Base-by-base conservation (phyloP, 768 basidiomycete species). In the Kwoniella dejecticola region DNA sequence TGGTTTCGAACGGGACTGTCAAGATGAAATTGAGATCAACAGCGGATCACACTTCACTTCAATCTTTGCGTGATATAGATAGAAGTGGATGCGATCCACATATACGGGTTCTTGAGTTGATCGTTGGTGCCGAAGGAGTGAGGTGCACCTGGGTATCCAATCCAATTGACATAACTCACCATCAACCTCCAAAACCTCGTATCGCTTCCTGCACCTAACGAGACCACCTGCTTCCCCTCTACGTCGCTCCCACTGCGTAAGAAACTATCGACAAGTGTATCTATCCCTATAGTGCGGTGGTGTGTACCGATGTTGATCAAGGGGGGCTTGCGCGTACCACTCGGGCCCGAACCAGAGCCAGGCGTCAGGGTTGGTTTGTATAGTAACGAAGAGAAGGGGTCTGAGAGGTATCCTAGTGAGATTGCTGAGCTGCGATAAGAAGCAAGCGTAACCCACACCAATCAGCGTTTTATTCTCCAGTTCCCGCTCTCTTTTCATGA, bases 231-330 rank as follows among this genome's bases (percentile, higher is more conserved):
- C 26, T 26, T 48, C 5, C 23, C 7, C 21, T 33, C 36, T 2
- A 38, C 3, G 38, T 12, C 19, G 41, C 21, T 24, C 0, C 29
- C 52, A 42, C 13, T 41, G 0, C 81, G 77, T 21, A 91, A 67
- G 84, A 89, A 93, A 46, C 82, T 78, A 27, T 85, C 79, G 0
- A 94, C 85, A 12, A 95, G 84, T 38, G 80, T 78, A 70, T 96
- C 96, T 36, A 98, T 85, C 5, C 86, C 90, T 56, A 84, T 82
- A 0, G 89, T 86, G 59, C 95, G 85, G 60, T 95, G 85, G 69
- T 89, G 90, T 1, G 96, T 99, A 17, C 96, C 96, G 42, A 95
- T 83, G 77, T 98, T 98, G 82, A 98, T 98, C 69, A 98, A 79
- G 0, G 94, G 95, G 1, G 93, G 88, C 65, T 77, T 70, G 12